Evolutionary conservation across 345 rosid genomes (phyloP).

Genomic region (Nephelium lappaceum): DNA sequence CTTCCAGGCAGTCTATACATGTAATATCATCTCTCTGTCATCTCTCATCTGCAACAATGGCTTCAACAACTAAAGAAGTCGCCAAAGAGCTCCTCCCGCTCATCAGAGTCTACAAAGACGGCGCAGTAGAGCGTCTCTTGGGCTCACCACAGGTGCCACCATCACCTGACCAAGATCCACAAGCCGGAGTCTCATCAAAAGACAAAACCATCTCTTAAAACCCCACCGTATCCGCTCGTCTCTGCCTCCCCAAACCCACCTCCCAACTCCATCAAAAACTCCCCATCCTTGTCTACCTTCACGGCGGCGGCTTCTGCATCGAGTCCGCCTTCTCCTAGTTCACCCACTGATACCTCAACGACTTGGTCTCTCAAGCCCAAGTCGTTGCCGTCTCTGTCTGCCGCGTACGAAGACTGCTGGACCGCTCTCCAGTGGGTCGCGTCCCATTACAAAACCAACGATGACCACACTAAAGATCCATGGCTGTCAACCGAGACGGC

Average conservation of each 20-base stretch:
- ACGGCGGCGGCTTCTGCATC: constrained; percentile 36
- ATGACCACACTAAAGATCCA: constrained; percentile 1
- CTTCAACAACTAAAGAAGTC: constrained; percentile 15
- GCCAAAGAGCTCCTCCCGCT: constrained; percentile 9
- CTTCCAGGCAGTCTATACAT: too few species aligned
- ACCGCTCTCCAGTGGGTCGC: constrained; percentile 41
- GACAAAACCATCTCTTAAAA: constrained; percentile 31
- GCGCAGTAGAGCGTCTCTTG: constrained; percentile 25
- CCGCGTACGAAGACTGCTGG: constrained; percentile 42
- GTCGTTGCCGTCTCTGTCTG: constrained; percentile 30
- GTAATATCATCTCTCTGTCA: too few species aligned
- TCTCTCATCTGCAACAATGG: neutral
- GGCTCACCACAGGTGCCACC: constrained; percentile 30
- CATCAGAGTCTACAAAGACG: constrained; percentile 29
- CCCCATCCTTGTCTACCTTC: constrained; percentile 38
- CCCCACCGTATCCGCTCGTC: constrained; percentile 31
- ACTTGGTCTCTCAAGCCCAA: constrained; percentile 28
- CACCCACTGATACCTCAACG: constrained; percentile 27
- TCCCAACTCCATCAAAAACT: constrained; percentile 15
- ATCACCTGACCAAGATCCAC: constrained; percentile 26
- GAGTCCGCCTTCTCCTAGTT: constrained; percentile 34
- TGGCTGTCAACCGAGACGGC: constrained; percentile 21
- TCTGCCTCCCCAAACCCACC: constrained; percentile 37
- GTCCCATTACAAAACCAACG: constrained; percentile 12
- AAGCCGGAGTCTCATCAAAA: constrained; percentile 31